Evolutionary conservation across 257 asterid species (phyloP).

Genomic region (Galeopsis tetrahit): DNA sequence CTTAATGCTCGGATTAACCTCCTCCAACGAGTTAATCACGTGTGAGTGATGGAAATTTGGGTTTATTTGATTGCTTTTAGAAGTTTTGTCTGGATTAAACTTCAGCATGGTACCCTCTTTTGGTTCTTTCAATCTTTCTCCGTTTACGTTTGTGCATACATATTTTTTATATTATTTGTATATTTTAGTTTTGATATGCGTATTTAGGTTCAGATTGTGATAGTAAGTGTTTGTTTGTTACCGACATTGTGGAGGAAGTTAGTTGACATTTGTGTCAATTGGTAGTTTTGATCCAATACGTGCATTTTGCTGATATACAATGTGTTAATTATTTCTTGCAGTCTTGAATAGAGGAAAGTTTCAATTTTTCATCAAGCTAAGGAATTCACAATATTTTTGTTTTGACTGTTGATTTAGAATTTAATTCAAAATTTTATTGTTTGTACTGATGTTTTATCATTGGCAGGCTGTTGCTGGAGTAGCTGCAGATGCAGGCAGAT

Average conservation of each 20-base stretch:
- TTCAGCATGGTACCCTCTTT: constrained; percentile 67
- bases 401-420: neutral
- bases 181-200: neutral
- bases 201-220: constrained; percentile 11
- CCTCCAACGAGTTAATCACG: too few relatives aligned
- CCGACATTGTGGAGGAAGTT: constrained; percentile 4
- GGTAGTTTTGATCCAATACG: constrained; percentile 11
- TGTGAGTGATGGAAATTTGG: too few relatives aligned
- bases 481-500: constrained; percentile 91
- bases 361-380: constrained; percentile 11
- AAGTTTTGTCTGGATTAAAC: constrained; percentile 5
- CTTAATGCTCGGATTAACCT: too few relatives aligned
- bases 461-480: constrained; percentile 81
- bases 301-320: neutral
- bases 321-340: neutral
- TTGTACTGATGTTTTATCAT: constrained; percentile 26
- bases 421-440: neutral
- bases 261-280: neutral
- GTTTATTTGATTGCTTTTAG: too few relatives aligned
- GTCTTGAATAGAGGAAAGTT: neutral
- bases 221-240: constrained; percentile 1
- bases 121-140: neutral
- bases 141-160: neutral
- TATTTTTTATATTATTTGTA: neutral
- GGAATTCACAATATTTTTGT: neutral